Conservation (phyloP, 805 yeast species). For the Suhomyces emberorum region DNA sequence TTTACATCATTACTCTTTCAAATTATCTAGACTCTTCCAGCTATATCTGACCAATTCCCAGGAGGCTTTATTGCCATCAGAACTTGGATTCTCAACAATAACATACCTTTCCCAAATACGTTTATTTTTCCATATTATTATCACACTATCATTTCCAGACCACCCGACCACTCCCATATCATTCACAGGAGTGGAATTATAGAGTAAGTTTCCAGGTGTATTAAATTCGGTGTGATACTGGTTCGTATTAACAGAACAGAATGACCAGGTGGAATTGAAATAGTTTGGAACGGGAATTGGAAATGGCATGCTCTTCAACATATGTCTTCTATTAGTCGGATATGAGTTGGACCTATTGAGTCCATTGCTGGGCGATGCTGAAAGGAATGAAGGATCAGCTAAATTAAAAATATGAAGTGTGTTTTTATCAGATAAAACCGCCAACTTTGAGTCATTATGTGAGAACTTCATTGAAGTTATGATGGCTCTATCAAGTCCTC, state of each 20-base stretch:
- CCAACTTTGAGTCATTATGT: slow-evolving; percentile 69
- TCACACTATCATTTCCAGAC: slow-evolving; percentile 69
- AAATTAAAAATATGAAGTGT: slow-evolving; percentile 84
- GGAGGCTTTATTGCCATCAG: slow-evolving; percentile 16
- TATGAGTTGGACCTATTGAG: slow-evolving; percentile 3
- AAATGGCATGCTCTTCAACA: slow-evolving; percentile 58
- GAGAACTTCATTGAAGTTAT: slow-evolving; percentile 83
- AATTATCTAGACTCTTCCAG: slow-evolving; percentile 58
- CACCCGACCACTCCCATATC: slow-evolving; percentile 55
- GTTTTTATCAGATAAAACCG: slow-evolving; percentile 83
- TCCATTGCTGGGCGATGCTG: neutral
- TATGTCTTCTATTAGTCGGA: slow-evolving; percentile 57
- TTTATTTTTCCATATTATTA: slow-evolving; percentile 70
- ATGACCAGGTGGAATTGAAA: slow-evolving; percentile 85
- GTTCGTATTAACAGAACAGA: slow-evolving; percentile 64
- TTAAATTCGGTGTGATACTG: slow-evolving; percentile 28
- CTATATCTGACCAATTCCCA: slow-evolving; percentile 67
- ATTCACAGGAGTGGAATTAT: slow-evolving; percentile 2
- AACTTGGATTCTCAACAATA: slow-evolving; percentile 47
- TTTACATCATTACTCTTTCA: slow-evolving; percentile 16
- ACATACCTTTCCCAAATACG: slow-evolving; percentile 86
- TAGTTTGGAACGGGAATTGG: slow-evolving; percentile 62
- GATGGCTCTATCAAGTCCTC: slow-evolving; percentile 85
- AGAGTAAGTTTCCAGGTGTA: neutral
- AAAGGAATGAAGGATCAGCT: slow-evolving; percentile 1